Conservation (phyloP, 2,329 filamentous ascomycete species). For the Claviceps quebecensis region DNA sequence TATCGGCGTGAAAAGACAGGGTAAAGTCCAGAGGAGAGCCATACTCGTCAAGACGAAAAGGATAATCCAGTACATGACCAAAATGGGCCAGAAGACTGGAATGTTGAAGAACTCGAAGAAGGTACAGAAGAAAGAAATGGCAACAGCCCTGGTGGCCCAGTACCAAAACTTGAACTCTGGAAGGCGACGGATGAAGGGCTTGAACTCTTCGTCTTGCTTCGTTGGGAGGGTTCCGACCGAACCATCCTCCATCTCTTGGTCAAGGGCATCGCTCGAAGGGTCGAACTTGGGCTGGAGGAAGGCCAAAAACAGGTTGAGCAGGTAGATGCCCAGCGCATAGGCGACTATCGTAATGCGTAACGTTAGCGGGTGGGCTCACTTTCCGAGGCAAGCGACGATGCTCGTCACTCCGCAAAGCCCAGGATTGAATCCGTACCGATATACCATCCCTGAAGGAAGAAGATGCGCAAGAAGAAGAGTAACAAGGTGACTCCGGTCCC, state of each 20-base stretch:
- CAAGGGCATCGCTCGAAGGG: conserved; percentile 77
- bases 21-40: conserved; percentile 21
- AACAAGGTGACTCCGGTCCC: conserved; percentile 64
- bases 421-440: conserved; percentile 50
- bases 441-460: conserved; percentile 95
- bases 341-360: conserved; percentile 49
- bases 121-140: conserved; percentile 72
- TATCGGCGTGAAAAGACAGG: neutral
- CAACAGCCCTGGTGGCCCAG: conserved; percentile 75
- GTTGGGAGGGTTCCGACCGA: conserved; percentile 71
- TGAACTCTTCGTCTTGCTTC: conserved; percentile 94
- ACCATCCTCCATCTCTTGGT: conserved; percentile 94
- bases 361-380: neutral
- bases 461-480: conserved; percentile 77
- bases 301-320: conserved; percentile 96
- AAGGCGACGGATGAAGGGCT: conserved; percentile 86
- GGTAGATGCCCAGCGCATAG: conserved; percentile 95
- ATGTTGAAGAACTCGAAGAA: conserved; percentile 94
- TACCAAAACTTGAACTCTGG: conserved; percentile 99
- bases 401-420: neutral
- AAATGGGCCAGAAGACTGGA: conserved; percentile 95
- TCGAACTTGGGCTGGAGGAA: conserved; percentile 99
- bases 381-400: neutral
- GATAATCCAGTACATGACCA: conserved; percentile 98
- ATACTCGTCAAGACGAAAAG: conserved; percentile 88